phyloP scores from a whole-genome alignment of 192 early-diverging fungal genomes.

The Coemansia reversa region DNA sequence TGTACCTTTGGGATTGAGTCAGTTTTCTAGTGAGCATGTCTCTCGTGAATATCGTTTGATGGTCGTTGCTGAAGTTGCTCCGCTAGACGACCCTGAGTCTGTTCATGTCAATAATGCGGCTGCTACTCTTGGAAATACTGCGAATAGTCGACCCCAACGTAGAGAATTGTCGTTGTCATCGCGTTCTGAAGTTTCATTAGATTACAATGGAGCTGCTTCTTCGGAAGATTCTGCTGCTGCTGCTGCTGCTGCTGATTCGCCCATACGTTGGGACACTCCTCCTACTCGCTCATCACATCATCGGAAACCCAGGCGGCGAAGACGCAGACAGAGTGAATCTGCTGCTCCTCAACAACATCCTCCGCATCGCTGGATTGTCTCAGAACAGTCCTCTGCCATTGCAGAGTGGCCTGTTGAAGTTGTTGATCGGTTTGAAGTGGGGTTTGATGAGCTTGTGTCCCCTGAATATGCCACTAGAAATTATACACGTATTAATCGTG shows the following conservation, averaged over 20 bases:
- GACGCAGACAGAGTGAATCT: slow-evolving; percentile 12
- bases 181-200: neutral
- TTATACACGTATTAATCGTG: neutral
- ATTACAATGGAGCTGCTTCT: neutral
- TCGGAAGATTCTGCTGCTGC: neutral
- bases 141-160: slow-evolving; percentile 1
- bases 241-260: neutral
- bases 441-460: slow-evolving; percentile 47
- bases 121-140: neutral
- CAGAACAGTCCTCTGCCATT: slow-evolving; percentile 49
- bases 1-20: slow-evolving; percentile 43
- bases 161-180: slow-evolving; percentile 9
- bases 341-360: neutral
- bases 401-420: slow-evolving; percentile 44
- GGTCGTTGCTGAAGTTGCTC: slow-evolving; percentile 46
- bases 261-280: neutral
- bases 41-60: slow-evolving; percentile 54
- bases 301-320: neutral
- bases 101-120: slow-evolving; percentile 20
- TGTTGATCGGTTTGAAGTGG: slow-evolving; percentile 47
- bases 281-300: neutral
- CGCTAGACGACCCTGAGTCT: slow-evolving; percentile 23
- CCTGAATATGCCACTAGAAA: slow-evolving; percentile 6
- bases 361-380: slow-evolving; percentile 13
- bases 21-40: slow-evolving; percentile 47